Conservation (phyloP, 208 protist species). For the Trypanosomatidae sp. region DNA sequence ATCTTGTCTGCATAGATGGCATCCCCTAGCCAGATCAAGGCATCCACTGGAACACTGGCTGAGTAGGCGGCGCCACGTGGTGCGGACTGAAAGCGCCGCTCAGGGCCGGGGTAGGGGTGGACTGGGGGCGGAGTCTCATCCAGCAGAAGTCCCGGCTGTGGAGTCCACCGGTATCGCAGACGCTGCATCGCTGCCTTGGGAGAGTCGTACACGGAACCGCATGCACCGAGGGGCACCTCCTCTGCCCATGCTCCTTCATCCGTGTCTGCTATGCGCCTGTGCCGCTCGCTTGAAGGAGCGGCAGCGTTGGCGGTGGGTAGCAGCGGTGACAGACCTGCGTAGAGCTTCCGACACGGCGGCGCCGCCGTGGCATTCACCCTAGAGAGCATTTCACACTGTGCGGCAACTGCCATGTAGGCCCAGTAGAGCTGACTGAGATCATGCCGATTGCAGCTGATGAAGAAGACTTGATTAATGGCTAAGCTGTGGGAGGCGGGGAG, state of each 20-base stretch:
- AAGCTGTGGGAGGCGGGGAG: slow-evolving; percentile 14
- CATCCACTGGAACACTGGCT: slow-evolving; percentile 41
- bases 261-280: neutral
- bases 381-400: slow-evolving; percentile 44
- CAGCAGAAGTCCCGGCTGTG: slow-evolving; percentile 2
- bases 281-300: neutral
- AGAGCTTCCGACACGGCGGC: slow-evolving; percentile 29
- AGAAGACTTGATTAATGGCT: slow-evolving; percentile 47
- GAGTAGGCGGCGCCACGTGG: neutral
- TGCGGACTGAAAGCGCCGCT: neutral
- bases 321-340: slow-evolving; percentile 16
- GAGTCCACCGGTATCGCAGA: neutral
- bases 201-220: slow-evolving; percentile 29
- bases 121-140: neutral
- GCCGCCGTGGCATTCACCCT: slow-evolving; percentile 11
- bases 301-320: neutral
- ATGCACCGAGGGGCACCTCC: slow-evolving; percentile 23
- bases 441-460: slow-evolving; percentile 81
- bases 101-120: neutral
- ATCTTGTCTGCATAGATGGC: slow-evolving; percentile 81
- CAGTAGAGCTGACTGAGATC: slow-evolving; percentile 71
- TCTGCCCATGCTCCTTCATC: neutral
- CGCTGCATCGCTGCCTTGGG: slow-evolving; percentile 11
- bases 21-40: slow-evolving; percentile 82
- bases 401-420: slow-evolving; percentile 41